Evolutionary conservation across 2,329 filamentous ascomycete genomes (phyloP).

Genomic region (Davidsoniella virescens): DNA sequence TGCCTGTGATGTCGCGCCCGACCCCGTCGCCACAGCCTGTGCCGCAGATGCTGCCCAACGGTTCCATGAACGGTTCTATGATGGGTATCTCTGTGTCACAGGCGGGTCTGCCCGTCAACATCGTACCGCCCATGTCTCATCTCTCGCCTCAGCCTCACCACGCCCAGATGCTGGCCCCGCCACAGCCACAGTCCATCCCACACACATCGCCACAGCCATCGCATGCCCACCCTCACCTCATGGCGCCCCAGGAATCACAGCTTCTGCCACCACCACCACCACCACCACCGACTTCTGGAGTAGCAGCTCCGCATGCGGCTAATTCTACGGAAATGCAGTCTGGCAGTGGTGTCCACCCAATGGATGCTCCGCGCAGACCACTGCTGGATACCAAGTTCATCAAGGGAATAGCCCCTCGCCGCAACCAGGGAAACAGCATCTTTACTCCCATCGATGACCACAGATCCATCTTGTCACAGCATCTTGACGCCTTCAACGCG

Average conservation of each 20-base stretch:
- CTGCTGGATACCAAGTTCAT: constrained; percentile 36
- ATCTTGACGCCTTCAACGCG: constrained; percentile 49
- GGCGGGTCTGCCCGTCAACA: background rate
- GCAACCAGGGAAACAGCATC: constrained; percentile 54
- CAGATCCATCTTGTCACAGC: constrained; percentile 71
- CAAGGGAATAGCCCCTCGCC: constrained; percentile 50
- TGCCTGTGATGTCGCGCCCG: constrained; percentile 25
- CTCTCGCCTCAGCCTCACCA: constrained; percentile 39
- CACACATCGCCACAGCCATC: constrained; percentile 26
- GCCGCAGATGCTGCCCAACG: too few relatives aligned
- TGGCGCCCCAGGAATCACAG: constrained; percentile 19
- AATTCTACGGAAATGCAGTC: constrained; percentile 24
- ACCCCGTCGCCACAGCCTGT: constrained; percentile 43
- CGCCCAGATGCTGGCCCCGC: constrained; percentile 19
- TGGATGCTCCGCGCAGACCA: constrained; percentile 24
- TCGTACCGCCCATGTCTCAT: constrained; percentile 24
- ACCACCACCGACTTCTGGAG: constrained; percentile 28
- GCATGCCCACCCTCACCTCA: constrained; percentile 15
- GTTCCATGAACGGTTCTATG: constrained; percentile 19
- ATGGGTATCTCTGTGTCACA: constrained; percentile 2
- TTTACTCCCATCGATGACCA: constrained; percentile 96
- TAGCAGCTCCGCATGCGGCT: constrained; percentile 37
- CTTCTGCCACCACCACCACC: constrained; percentile 24
- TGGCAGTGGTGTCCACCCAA: constrained; percentile 30
- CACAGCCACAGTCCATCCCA: constrained; percentile 24